Conservation (phyloP, 176 grass and related monocot genomes). For the Pharus latifolius region DNA sequence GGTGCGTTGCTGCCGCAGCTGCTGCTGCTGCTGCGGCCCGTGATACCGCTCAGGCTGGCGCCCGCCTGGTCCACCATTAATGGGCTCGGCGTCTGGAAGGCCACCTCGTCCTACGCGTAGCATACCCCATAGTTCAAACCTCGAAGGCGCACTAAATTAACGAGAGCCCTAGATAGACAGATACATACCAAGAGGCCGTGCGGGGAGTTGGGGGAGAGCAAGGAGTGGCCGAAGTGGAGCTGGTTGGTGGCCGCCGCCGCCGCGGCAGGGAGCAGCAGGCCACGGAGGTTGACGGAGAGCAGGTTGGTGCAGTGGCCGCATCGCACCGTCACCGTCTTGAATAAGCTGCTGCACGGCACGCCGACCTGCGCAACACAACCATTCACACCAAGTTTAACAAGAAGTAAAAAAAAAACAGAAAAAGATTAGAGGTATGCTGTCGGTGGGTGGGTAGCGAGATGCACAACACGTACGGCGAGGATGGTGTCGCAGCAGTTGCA, state of each 20-base stretch:
- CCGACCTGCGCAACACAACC: conserved; percentile 48
- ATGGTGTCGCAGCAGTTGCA: conserved; percentile 99
- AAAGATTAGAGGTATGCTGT: not conserved
- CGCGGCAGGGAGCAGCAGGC: conserved; percentile 53
- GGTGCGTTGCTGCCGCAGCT: conserved; percentile 42
- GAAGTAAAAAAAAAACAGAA: not conserved
- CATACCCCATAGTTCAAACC: not conserved
- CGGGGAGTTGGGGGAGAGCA: conserved; percentile 55
- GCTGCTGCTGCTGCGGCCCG: conserved; percentile 37
- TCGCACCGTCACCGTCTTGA: conserved; percentile 95
- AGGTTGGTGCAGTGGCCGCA: conserved; percentile 96
- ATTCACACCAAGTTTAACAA: not conserved
- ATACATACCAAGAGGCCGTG: conserved; percentile 61
- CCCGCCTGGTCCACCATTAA: conserved; percentile 61
- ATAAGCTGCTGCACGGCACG: conserved; percentile 84
- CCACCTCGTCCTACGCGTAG: conserved; percentile 56
- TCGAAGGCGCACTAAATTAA: too few relatives aligned
- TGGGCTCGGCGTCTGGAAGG: conserved; percentile 53
- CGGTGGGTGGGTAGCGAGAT: conserved; percentile 19
- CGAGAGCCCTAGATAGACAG: too few relatives aligned
- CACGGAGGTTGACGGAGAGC: conserved; percentile 86
- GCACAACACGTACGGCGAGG: conserved; percentile 56
- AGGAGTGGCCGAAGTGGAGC: conserved; percentile 55
- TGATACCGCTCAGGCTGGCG: conserved; percentile 23
- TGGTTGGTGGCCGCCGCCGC: conserved; percentile 41